A percentile compares a stretch with the other conserved stretches of the same genome.
phyloP scores from a whole-genome alignment of 768 basidiomycete species.

The Serendipita vermifera region DNA sequence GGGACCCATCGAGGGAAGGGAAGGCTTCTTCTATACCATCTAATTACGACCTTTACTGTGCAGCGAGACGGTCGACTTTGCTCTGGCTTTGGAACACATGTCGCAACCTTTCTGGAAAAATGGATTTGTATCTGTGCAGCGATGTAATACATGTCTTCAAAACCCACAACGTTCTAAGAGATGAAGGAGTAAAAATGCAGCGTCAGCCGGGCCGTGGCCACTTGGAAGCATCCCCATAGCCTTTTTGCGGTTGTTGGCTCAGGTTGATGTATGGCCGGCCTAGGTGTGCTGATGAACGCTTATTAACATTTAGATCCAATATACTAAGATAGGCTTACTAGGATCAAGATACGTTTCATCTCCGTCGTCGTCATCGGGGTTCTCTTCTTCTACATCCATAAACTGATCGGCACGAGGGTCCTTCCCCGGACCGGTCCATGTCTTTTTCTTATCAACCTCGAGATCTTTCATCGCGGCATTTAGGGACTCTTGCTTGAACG shows the following conservation, averaged over 20 bases:
- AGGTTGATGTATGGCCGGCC: constrained; percentile 7
- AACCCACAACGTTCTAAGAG: too few relatives aligned
- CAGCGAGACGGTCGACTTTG: not conserved
- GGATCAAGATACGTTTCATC: constrained; percentile 13
- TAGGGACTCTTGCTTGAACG: constrained; percentile 63
- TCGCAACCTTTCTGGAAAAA: too few relatives aligned
- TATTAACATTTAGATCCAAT: not conserved
- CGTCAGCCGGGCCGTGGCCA: constrained; percentile 15
- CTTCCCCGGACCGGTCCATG: constrained; percentile 18
- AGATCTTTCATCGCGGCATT: constrained; percentile 69
- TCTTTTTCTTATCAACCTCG: constrained; percentile 45
- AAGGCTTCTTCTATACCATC: constrained; percentile 17
- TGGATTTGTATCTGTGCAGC: too few relatives aligned
- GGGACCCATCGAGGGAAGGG: constrained; percentile 14
- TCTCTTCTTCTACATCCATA: constrained; percentile 42
- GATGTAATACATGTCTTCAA: too few relatives aligned
- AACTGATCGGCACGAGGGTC: constrained; percentile 43
- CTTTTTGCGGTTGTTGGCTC: not conserved
- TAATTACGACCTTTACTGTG: constrained; percentile 10
- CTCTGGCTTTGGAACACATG: too few relatives aligned
- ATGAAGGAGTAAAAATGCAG: too few relatives aligned
- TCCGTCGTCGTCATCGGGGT: constrained; percentile 36
- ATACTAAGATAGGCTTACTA: not conserved
- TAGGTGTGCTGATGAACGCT: not conserved
- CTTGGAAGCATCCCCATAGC: constrained; percentile 6